A percentile compares a stretch with the other conserved stretches of the same genome.
These are phyloP conservation scores for Chytriomyces sp. DNA, from an alignment of 192 early-diverging fungal species.

Conservation along the genomic window DNA sequence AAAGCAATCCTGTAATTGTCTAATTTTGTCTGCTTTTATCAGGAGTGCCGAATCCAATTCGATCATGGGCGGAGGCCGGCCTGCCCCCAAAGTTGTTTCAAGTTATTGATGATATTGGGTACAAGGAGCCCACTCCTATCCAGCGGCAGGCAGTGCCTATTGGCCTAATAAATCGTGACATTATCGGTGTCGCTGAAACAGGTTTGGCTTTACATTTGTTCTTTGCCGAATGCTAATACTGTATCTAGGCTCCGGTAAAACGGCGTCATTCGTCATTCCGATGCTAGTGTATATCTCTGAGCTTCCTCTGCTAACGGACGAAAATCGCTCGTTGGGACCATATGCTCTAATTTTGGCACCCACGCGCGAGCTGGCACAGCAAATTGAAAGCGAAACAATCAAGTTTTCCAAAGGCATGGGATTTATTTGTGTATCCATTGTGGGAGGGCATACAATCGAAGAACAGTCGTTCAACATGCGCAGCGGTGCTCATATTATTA, in stretches of 20 bases:
- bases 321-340: conserved; percentile 82
- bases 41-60: conserved; percentile 83
- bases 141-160: conserved; percentile 97
- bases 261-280: conserved; percentile 93
- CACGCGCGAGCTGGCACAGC: conserved; percentile 95
- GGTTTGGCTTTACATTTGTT: conserved; percentile 42
- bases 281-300: conserved; percentile 89
- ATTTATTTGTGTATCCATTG: conserved; percentile 71
- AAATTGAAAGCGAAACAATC: conserved; percentile 90
- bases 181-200: conserved; percentile 65
- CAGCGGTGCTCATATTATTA: conserved; percentile 92
- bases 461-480: conserved; percentile 87
- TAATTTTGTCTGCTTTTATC: background rate
- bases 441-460: conserved; percentile 78
- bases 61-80: conserved; percentile 83
- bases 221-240: background rate
- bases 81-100: conserved; percentile 71
- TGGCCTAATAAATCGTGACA: conserved; percentile 79
- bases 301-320: conserved; percentile 73
- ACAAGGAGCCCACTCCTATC: conserved; percentile 94
- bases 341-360: conserved; percentile 95
- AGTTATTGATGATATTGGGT: conserved; percentile 83
- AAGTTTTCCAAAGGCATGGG: conserved; percentile 89
- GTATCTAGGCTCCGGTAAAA: conserved; percentile 83
- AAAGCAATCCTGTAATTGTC: background rate